These are phyloP conservation scores for Acorus gramineus DNA, from an alignment of 106 monocot species.

Conservation along the genomic window DNA sequence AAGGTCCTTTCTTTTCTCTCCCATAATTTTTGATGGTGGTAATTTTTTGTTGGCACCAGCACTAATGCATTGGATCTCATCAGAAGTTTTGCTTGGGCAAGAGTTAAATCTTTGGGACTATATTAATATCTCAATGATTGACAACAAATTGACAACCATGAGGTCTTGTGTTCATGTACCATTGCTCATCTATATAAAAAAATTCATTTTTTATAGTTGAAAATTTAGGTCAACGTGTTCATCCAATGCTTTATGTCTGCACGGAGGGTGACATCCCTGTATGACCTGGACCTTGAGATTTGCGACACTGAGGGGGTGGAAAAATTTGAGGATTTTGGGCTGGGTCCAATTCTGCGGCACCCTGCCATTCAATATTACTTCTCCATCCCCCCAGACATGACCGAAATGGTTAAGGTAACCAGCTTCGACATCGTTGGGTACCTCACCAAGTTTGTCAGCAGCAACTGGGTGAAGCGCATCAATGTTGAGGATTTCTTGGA, in stretches of 20 bases:
- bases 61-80: not conserved
- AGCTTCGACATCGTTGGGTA: constrained; percentile 48
- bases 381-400: constrained; percentile 30
- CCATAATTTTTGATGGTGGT: not conserved
- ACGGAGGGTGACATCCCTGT: constrained; percentile 49
- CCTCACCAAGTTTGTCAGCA: constrained; percentile 21
- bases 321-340: constrained; percentile 67
- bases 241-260: constrained; percentile 79
- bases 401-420: constrained; percentile 51
- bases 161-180: too few relatives aligned
- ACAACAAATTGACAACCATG: too few relatives aligned
- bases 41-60: not conserved
- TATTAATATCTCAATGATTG: too few relatives aligned
- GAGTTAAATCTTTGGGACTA: too few relatives aligned
- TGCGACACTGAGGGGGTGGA: constrained; percentile 71
- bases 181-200: too few relatives aligned
- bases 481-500: constrained; percentile 41
- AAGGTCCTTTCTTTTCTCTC: constrained; percentile 32
- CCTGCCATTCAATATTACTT: constrained; percentile 67
- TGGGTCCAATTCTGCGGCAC: constrained; percentile 69
- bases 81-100: too few relatives aligned
- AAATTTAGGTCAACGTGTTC: constrained; percentile 64
- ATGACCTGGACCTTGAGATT: constrained; percentile 65
- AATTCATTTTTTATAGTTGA: not conserved
- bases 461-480: constrained; percentile 26